Conservation (phyloP, 2,329 filamentous ascomycete species). For the Trichoderma endophyticum region DNA sequence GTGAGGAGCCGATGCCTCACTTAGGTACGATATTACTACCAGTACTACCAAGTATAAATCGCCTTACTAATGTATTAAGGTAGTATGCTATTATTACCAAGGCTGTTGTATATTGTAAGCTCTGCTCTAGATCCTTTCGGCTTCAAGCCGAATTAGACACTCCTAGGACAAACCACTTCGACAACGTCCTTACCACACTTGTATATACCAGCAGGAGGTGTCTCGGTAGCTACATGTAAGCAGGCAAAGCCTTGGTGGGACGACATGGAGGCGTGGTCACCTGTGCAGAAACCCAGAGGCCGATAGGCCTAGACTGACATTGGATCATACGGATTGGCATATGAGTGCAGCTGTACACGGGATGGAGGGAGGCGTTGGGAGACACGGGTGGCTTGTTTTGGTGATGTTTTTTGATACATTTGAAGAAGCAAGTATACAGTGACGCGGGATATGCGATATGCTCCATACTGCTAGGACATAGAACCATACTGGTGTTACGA, state of each 20-base stretch:
- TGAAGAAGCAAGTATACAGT: not conserved
- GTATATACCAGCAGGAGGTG: not conserved
- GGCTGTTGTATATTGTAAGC: not conserved
- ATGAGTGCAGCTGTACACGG: not conserved
- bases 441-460: not conserved
- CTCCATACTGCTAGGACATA: not conserved
- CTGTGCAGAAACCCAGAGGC: not conserved
- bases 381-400: not conserved
- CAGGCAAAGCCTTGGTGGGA: slow-evolving; percentile 2
- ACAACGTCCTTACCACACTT: not conserved
- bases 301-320: not conserved
- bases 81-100: not conserved
- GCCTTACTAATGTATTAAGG: not conserved
- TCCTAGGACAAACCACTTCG: not conserved
- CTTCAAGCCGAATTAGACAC: not conserved
- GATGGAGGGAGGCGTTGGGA: not conserved
- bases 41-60: not conserved
- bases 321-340: not conserved
- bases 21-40: not conserved
- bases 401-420: not conserved
- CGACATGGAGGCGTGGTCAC: slow-evolving; percentile 11
- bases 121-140: not conserved
- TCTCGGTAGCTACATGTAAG: not conserved
- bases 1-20: not conserved
- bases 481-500: not conserved